Base-by-base conservation (phyloP, 169 alveolate genomes). In the Babesia sp. region DNA sequence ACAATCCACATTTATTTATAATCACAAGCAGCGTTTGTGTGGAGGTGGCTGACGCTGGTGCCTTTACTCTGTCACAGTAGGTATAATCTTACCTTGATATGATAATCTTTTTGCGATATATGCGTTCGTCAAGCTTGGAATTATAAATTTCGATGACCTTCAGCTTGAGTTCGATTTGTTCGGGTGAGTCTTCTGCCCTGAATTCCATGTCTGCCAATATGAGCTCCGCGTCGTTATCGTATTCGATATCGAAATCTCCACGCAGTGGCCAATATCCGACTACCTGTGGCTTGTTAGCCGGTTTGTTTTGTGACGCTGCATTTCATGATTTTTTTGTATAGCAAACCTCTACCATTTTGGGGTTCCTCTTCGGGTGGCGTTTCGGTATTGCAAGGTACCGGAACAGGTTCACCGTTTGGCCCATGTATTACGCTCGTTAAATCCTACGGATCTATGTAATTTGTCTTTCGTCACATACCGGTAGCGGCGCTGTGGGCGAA, bases 171-270 rank as follows among this genome's bases (percentile, higher is more conserved):
- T 90, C 95, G 18, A 75, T 90, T 67, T 90, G 94, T 70, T 91
- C 92, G 16, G 96, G 96, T 31, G 93, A 83, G 54, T 90, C 94
- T 6, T 83, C 86, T 44, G 84, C 84, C 54, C 93, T 90, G 91
- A 97, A 98, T 71, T 98, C 99, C 98, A 98, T 94, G 74, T 98
- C 99, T 0, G 99, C 98, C 20, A 98, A 79, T 34, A 96, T 88
- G 26, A 95, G 85, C 79, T 98, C 99, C 22, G 99, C 99, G 90
- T 98, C 99, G 90, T 95, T 94, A 81, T 97, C 99, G 85, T 95
- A 98, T 71, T 98, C 99, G 16, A 94, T 91, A 74, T 98, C 99
- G 83, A 98, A 98, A 78, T 98, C 99, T 8, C 99, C 98, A 81
- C 99, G 92, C 68, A 94, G 83, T 24, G 99, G 99, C 96, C 97